Evolutionary conservation across 495 filamentous ascomycete species (phyloP).

Genomic region (Penicillium flavigenum): DNA sequence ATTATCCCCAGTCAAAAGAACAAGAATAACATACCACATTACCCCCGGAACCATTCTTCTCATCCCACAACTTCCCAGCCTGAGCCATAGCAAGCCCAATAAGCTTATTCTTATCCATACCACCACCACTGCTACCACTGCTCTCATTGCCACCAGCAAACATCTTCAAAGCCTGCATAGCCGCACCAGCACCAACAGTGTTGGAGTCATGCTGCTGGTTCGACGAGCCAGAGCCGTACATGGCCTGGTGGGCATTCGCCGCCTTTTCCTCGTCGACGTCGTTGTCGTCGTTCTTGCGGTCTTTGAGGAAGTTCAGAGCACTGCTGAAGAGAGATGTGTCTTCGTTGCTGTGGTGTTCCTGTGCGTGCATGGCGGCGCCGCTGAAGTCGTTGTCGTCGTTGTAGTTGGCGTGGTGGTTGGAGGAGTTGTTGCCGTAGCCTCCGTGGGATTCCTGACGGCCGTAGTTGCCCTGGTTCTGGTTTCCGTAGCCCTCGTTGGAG

Average conservation of each 20-base stretch:
- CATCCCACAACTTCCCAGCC: constrained; percentile 64
- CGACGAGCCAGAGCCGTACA: constrained; percentile 47
- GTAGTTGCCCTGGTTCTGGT: neutral
- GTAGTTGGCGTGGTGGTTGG: neutral
- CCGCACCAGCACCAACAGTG: constrained; percentile 59
- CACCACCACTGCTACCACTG: constrained; percentile 32
- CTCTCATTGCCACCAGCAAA: constrained; percentile 47
- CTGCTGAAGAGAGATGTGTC: constrained; percentile 49
- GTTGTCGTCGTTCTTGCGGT: constrained; percentile 39
- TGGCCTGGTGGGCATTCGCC: constrained; percentile 54
- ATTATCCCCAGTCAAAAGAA: neutral
- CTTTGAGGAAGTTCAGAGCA: constrained; percentile 49
- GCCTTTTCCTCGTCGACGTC: constrained; percentile 58
- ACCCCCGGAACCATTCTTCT: constrained; percentile 47
- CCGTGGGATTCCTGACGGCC: constrained; percentile 2
- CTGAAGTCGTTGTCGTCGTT: constrained; percentile 42
- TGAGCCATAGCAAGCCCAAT: constrained; percentile 69
- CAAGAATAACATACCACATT: constrained; percentile 45
- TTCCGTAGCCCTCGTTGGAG: neutral
- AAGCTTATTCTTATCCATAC: constrained; percentile 56
- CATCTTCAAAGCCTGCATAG: constrained; percentile 69
- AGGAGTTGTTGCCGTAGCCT: constrained; percentile 5
- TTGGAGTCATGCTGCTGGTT: constrained; percentile 37
- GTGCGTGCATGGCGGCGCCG: constrained; percentile 49
- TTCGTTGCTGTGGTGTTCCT: constrained; percentile 36